These are phyloP conservation scores for Dioszegia hungarica DNA, from an alignment of 768 basidiomycete genomes.

Conservation along the genomic window DNA sequence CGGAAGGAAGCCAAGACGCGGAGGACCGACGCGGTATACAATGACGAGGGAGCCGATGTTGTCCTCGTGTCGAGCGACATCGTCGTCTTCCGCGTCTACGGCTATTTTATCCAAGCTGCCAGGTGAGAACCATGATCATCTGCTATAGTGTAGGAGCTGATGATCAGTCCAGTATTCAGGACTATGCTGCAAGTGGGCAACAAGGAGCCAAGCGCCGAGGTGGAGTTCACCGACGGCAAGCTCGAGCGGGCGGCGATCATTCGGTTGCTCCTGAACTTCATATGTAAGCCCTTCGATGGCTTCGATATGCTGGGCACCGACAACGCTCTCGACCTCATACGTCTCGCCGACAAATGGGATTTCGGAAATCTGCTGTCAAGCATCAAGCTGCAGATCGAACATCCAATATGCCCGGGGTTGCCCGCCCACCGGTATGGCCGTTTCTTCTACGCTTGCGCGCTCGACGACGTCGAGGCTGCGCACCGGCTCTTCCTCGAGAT, in stretches of 20 bases:
- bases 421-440: not conserved
- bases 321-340: not conserved
- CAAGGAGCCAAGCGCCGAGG: not conserved
- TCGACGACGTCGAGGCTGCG: not conserved
- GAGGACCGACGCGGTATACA: not conserved
- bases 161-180: not conserved
- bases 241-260: not conserved
- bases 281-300: not conserved
- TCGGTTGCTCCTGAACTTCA: not conserved
- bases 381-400: not conserved
- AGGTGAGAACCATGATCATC: not conserved
- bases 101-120: not conserved
- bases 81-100: not conserved
- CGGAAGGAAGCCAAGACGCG: not conserved
- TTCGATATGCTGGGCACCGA: not conserved
- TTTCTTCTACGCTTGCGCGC: not conserved
- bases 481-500: not conserved
- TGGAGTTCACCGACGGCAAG: not conserved
- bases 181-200: not conserved
- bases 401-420: not conserved
- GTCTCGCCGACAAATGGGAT: too few species aligned
- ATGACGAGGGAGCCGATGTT: not conserved
- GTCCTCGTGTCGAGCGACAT: not conserved
- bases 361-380: too few species aligned
- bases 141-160: not conserved